Base-by-base conservation (phyloP, 768 basidiomycete genomes). In the Lactarius sanguifluus region DNA sequence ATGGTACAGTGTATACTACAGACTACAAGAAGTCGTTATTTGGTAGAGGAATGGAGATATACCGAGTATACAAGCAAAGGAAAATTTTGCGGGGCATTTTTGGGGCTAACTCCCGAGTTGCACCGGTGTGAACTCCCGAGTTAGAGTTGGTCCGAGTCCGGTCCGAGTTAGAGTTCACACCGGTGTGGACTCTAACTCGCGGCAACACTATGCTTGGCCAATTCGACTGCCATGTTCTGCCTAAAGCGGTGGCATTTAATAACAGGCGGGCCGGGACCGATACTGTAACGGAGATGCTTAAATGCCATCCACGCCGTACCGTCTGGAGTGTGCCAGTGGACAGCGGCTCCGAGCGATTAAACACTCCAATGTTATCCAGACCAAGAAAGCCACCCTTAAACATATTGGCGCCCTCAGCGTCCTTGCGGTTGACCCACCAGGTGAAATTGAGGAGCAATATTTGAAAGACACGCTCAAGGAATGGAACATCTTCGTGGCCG, bases 291-390 rank as follows among this genome's bases (percentile, higher is more conserved):
- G 40, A 3, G 10, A 34, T n/a, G 72, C 86, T 71, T 67, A 92
- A 98, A 99, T 38, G 95, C 97, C 97, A 99, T 99, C 97, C 97
- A 99, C 0, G 96, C 94, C 7, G 97, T 99, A 10, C 96, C 96
- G 75, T 99, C 97, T 9, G 94, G 65, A 99, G 81, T 20, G 79
- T 85, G 10, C 96, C 96, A 5, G 96, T 98, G 8, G 97, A 97
- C 30, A 99, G 79, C 32, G 94, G 92, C 76, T 99, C 97, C 2
- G 94, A 97, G 57, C 97, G 90, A 79, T 99, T 99, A 82, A 99
- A 99, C 7, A 93, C 87, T 15, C 95, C 95, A 68, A 99, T 98
- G 73, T 99, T 99, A 80, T 99, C 97, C 50, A 99, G 81, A 36
- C 97, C 97, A 45, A 99, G 83, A 81, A 99, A 98, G 23, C 97